phyloP scores from a whole-genome alignment of 768 basidiomycete genomes.

The Boletus barrowsii region DNA sequence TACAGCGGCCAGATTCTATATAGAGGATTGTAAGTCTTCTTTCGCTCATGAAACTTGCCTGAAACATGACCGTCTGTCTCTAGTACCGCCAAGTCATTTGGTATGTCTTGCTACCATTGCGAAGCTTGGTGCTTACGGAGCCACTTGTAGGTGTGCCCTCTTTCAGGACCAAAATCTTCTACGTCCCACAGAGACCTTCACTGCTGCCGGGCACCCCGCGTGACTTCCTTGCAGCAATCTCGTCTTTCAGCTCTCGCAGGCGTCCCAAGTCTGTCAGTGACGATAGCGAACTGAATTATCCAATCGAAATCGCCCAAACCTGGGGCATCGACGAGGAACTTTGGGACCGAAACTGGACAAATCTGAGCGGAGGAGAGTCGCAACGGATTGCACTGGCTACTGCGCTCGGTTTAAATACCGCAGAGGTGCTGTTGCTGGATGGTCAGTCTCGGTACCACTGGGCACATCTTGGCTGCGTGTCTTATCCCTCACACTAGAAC shows the following conservation, averaged over 20 bases:
- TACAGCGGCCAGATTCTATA: constrained; percentile 66
- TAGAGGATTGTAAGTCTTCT: constrained; percentile 55
- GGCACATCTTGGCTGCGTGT: not conserved
- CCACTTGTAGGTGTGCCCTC: constrained; percentile 59
- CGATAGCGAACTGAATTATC: constrained; percentile 31
- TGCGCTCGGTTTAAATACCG: constrained; percentile 67
- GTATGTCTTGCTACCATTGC: constrained; percentile 29
- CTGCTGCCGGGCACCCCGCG: constrained; percentile 79
- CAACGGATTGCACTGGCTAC: constrained; percentile 81
- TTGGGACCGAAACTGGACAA: constrained; percentile 79
- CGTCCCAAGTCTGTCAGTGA: constrained; percentile 22
- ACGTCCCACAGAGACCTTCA: constrained; percentile 86
- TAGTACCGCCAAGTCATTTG: constrained; percentile 50
- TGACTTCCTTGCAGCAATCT: constrained; percentile 62
- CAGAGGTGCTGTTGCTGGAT: constrained; percentile 77
- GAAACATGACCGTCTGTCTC: not conserved
- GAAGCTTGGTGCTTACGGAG: not conserved
- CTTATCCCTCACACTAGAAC: constrained; percentile 49
- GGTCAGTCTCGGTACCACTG: constrained; percentile 44
- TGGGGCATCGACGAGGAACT: constrained; percentile 70
- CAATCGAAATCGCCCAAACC: constrained; percentile 50
- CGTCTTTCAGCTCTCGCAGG: constrained; percentile 47
- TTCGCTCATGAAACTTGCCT: not conserved
- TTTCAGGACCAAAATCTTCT: constrained; percentile 77
- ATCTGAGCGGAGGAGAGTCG: constrained; percentile 81